Base-by-base conservation (phyloP, 768 basidiomycete species). In the Chiua virens region DNA sequence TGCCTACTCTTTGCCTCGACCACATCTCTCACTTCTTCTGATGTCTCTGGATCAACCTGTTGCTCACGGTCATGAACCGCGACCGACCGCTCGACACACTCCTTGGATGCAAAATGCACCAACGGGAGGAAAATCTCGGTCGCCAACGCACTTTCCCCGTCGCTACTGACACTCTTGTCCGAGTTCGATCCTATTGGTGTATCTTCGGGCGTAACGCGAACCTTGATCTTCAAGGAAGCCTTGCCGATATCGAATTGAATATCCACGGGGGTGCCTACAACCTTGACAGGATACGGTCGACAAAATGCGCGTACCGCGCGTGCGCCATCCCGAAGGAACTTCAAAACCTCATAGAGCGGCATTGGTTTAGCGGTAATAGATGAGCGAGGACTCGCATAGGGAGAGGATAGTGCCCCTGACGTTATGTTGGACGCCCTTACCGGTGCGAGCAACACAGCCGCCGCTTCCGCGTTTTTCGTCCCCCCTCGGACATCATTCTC, bases 111-210 rank as follows among this genome's bases (percentile, higher is more conserved):
- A 65, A 85, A 99, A 66, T 99, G 97, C 18, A 96, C 85, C 43
- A 92, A 75, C 5, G 97, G 97, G 1, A 98, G 67, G 66, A 80
- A 99, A 20, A 98, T 85, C 75, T 97, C 97, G 18, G 93, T 98
- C n/a, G 85, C 78, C 1, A 81, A 70, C 25, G 65, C 66, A 17
- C 74, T 45, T 37, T 57, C 53, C 3, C 67, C 23, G 8, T 43
- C 36, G 11, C 30, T 65, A 7, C 63, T 62, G 15, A 55, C 55
- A 1, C 52, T 45, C 45, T 57, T 54, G 45, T n/a, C 42, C 8
- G 21, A 21, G 15, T 20, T n/a, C 6, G 41, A 50, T 4, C 8
- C 41, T n/a, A n/a, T n/a, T 1, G 70, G 70, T 21, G 71, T 68
- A 62, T 94, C 91, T 25, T 81, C 80, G 5, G 80, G 56, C 0